Conservation (phyloP, 495 filamentous ascomycete species). For the Filosporella fistucella region DNA sequence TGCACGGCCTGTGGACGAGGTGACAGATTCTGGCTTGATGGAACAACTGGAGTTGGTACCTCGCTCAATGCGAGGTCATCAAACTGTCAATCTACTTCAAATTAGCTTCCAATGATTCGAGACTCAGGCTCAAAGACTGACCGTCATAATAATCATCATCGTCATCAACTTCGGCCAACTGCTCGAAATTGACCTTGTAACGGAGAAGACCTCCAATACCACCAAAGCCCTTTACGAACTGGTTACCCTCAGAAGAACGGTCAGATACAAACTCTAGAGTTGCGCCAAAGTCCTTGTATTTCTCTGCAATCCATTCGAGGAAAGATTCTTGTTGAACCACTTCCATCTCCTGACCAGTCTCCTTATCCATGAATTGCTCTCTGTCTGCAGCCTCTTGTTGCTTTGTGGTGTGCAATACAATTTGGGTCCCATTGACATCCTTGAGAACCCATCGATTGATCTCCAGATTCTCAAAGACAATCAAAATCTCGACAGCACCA, state of each 20-base stretch:
- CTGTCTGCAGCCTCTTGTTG: slow-evolving; percentile 69
- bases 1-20: slow-evolving; percentile 33
- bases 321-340: slow-evolving; percentile 78
- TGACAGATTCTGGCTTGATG: slow-evolving; percentile 35
- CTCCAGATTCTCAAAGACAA: slow-evolving; percentile 98
- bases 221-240: slow-evolving; percentile 99
- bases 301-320: slow-evolving; percentile 97
- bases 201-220: slow-evolving; percentile 95
- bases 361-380: slow-evolving; percentile 86
- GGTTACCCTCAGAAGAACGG: slow-evolving; percentile 93
- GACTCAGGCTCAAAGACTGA: slow-evolving; percentile 27
- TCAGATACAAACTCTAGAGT: slow-evolving; percentile 98
- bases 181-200: slow-evolving; percentile 99
- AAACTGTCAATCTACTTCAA: slow-evolving; percentile 75
- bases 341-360: slow-evolving; percentile 96
- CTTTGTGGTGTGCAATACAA: slow-evolving; percentile 86
- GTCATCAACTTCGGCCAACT: slow-evolving; percentile 88
- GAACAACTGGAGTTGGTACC: slow-evolving; percentile 73
- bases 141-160: slow-evolving; percentile 99
- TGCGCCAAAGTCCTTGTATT: slow-evolving; percentile 95
- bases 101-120: slow-evolving; percentile 16
- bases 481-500: slow-evolving; percentile 88
- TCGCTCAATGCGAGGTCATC: slow-evolving; percentile 86
- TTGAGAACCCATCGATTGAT: slow-evolving; percentile 88
- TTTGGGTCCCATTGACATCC: slow-evolving; percentile 60